A percentile compares a stretch with the other conserved stretches of the same genome.
Evolutionary conservation across 1,139 yeast genomes (phyloP).

Genomic region (Martiniozyma asiatica): DNA sequence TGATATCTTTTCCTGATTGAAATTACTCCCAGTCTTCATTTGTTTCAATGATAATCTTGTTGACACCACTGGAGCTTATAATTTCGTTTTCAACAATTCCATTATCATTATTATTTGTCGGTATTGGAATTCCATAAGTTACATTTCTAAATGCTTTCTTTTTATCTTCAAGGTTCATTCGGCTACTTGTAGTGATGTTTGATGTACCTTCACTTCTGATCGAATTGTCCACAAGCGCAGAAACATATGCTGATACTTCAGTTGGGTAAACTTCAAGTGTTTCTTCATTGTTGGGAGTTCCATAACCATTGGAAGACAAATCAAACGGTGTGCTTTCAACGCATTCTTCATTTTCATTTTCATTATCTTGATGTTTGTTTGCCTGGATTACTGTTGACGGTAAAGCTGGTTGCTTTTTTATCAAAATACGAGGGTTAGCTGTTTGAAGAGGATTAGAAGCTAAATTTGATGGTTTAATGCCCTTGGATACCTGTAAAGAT

Average conservation of each 20-base stretch:
- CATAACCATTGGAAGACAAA: too few species aligned
- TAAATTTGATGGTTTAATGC: conserved; percentile 48
- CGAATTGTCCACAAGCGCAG: conserved; percentile 18
- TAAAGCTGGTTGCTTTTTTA: conserved; percentile 37
- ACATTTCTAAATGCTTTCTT: conserved; percentile 6
- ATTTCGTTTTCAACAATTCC: conserved; percentile 57
- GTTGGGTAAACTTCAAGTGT: conserved; percentile 28
- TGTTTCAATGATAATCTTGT: conserved; percentile 58
- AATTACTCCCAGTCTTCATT: too few species aligned
- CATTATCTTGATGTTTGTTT: neutral
- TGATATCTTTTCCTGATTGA: too few species aligned
- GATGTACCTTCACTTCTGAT: conserved; percentile 14
- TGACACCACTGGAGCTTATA: conserved; percentile 75
- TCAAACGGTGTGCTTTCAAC: neutral
- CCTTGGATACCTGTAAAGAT: conserved; percentile 17
- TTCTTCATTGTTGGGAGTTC: neutral
- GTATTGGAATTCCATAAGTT: conserved; percentile 11
- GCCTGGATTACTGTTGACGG: conserved; percentile 1
- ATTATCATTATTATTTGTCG: conserved; percentile 3
- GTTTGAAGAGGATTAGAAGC: conserved; percentile 78
- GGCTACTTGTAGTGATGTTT: conserved; percentile 5
- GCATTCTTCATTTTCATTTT: conserved; percentile 3
- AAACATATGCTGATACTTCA: conserved; percentile 38
- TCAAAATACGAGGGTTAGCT: conserved; percentile 55
- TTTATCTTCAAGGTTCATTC: conserved; percentile 3